These are phyloP conservation scores for Canavalia ensiformis DNA, from an alignment of 306 rosid genomes.

Conservation along the genomic window DNA sequence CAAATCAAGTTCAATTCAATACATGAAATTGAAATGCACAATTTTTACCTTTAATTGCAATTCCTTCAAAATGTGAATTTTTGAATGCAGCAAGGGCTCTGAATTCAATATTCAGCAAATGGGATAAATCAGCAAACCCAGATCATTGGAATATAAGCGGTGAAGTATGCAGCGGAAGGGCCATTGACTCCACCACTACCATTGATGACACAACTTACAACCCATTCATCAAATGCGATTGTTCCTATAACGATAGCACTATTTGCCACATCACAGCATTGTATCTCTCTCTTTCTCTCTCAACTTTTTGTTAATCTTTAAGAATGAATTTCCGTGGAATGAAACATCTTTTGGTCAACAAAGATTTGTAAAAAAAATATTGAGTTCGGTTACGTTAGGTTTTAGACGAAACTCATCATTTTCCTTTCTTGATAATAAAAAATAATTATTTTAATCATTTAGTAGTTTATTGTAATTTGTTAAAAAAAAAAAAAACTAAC, in stretches of 20 bases:
- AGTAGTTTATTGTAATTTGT: too few species aligned
- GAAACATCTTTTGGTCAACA: too few species aligned
- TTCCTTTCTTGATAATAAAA: too few species aligned
- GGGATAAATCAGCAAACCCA: slow-evolving; percentile 52
- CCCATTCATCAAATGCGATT: slow-evolving; percentile 79
- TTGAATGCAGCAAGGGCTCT: slow-evolving; percentile 59
- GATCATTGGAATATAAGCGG: slow-evolving; percentile 74
- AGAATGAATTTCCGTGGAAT: not conserved
- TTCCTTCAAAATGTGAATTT: not conserved
- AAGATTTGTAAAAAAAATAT: too few species aligned
- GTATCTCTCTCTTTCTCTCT: slow-evolving; percentile 50
- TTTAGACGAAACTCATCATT: too few species aligned
- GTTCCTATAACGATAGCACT: slow-evolving; percentile 50
- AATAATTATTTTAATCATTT: too few species aligned
- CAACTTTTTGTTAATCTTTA: not conserved
- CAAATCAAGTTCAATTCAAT: too few species aligned
- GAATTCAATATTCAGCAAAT: slow-evolving; percentile 70
- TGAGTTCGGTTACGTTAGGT: too few species aligned
- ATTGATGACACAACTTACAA: not conserved
- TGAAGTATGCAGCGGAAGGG: slow-evolving; percentile 75
- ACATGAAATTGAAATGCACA: too few species aligned
- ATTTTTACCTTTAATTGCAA: not conserved
- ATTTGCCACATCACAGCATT: slow-evolving; percentile 71
- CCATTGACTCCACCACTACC: slow-evolving; percentile 46
- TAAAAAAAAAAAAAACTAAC: too few species aligned